phyloP scores from a whole-genome alignment of 2,329 filamentous ascomycete genomes.

The Apiospora malaysiana region DNA sequence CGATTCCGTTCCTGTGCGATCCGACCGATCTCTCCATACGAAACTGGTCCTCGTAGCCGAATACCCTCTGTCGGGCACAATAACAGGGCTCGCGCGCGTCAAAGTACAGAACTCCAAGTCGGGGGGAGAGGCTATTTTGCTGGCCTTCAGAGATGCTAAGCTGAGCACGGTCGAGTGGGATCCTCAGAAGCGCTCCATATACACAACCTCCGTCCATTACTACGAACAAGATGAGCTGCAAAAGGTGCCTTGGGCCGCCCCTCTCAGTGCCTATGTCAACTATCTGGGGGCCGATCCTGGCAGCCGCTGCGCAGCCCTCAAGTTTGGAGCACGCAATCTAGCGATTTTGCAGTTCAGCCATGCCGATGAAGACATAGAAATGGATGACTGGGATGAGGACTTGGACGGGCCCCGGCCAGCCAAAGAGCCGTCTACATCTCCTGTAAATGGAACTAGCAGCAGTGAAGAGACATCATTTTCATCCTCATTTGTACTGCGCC shows the following conservation, averaged over 20 bases:
- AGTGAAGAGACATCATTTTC: slow-evolving; percentile 77
- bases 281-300: slow-evolving; percentile 87
- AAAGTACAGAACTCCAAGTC: slow-evolving; percentile 75
- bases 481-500: slow-evolving; percentile 89
- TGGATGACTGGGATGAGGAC: slow-evolving; percentile 89
- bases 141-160: slow-evolving; percentile 90
- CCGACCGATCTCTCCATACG: slow-evolving; percentile 69
- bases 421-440: slow-evolving; percentile 50
- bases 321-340: slow-evolving; percentile 86
- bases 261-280: slow-evolving; percentile 77
- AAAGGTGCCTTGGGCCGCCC: slow-evolving; percentile 80
- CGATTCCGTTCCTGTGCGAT: slow-evolving; percentile 65
- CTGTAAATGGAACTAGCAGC: slow-evolving; percentile 51
- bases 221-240: slow-evolving; percentile 94
- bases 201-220: slow-evolving; percentile 94
- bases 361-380: slow-evolving; percentile 83
- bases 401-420: slow-evolving; percentile 70
- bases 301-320: slow-evolving; percentile 91
- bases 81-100: slow-evolving; percentile 82
- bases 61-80: slow-evolving; percentile 80
- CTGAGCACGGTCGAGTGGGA: slow-evolving; percentile 95
- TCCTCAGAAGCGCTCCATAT: slow-evolving; percentile 75
- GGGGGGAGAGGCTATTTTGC: slow-evolving; percentile 81
- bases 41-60: slow-evolving; percentile 88
- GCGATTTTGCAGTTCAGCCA: slow-evolving; percentile 94